Evolutionary conservation across 495 filamentous ascomycete genomes (phyloP), one percentile per base, ranked within the genome.

Genomic region (Melanomma pulvis-pyrius): DNA sequence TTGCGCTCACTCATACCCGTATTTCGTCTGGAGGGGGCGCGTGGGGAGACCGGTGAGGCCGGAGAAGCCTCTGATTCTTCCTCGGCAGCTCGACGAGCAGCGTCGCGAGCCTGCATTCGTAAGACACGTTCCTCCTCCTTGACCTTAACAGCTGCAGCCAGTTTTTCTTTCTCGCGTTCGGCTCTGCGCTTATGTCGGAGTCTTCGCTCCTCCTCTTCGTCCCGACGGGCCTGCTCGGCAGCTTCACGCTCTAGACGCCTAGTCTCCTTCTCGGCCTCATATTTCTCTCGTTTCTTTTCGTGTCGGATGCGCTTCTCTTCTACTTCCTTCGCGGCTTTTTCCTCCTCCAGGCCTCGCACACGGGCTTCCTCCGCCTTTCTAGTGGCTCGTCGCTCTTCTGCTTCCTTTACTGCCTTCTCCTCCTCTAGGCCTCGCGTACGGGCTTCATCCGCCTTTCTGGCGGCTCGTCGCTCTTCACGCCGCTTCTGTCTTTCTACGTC

Each of bases 21-120:
- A 41, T 71, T 21, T n/a, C 69, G 44, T 19, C 59, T 58, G 19
- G 63, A 44, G 1, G 64, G 55, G 2, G 22, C 47, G 19, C 63
- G 69, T 53, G 63, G 62, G 1, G 63, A 68, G 1, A 61, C 49
- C 22, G 69, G 69, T 11, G 68, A 54, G 34, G 63, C 21, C 41
- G 63, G 63, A 48, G 53, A 12, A 12, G 21, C 32, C 46, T 71
- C 69, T 4, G 48, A 21, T 17, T 67, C 64, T 30, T 71, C 69
- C 29, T 71, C 69, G 7, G 69, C 69, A 32, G 63, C 69, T 32
- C 69, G 52, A 17, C 69, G 69, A 54, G 69, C 69, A 50, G 69
- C 69, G 54, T 71, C 69, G 8, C 69, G 53, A 28, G 59, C 60
- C 32, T 57, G 28, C 29, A 36, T 56, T 36, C 19, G 51, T 17